Conservation (phyloP, 2,329 filamentous ascomycete genomes). For the Ophiosphaerella narmari region DNA sequence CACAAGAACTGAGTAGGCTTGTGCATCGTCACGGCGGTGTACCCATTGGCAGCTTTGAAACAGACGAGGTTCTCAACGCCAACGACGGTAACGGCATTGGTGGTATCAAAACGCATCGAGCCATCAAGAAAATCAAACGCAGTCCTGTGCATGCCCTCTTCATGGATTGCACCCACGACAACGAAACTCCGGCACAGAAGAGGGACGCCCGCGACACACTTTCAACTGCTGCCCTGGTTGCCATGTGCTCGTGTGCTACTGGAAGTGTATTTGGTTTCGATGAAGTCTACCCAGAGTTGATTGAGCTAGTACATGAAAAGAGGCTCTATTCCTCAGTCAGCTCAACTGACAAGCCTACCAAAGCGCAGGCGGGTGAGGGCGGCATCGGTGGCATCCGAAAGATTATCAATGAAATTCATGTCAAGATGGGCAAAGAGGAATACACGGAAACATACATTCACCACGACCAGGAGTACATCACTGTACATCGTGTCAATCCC, state of each 20-base stretch:
- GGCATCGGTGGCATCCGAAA: conserved; percentile 93
- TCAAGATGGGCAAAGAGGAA: conserved; percentile 90
- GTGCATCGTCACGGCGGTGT: conserved; percentile 92
- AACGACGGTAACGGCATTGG: conserved; percentile 49
- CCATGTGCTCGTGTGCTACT: conserved; percentile 92
- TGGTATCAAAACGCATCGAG: conserved; percentile 54
- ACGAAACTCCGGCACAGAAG: conserved; percentile 94
- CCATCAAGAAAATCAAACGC: conserved; percentile 81
- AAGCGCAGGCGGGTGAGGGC: conserved; percentile 71
- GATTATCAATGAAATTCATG: conserved; percentile 91
- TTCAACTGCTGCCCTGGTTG: conserved; percentile 89
- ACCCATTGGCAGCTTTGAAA: conserved; percentile 94
- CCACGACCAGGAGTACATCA: conserved; percentile 94
- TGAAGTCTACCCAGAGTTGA: conserved; percentile 88
- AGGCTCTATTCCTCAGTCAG: conserved; percentile 80
- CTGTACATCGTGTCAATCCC: conserved; percentile 92
- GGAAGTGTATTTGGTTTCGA: conserved; percentile 99
- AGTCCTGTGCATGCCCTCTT: conserved; percentile 90
- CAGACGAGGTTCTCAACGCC: conserved; percentile 78
- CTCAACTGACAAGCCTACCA: conserved; percentile 63
- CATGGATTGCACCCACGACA: conserved; percentile 99
- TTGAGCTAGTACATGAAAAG: conserved; percentile 92
- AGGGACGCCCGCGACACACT: conserved; percentile 91
- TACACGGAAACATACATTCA: conserved; percentile 97
- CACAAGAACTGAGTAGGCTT: conserved; percentile 85